Evolutionary conservation across 2,329 filamentous ascomycete genomes (phyloP).

Genomic region (Rutstroemia sydowiana): DNA sequence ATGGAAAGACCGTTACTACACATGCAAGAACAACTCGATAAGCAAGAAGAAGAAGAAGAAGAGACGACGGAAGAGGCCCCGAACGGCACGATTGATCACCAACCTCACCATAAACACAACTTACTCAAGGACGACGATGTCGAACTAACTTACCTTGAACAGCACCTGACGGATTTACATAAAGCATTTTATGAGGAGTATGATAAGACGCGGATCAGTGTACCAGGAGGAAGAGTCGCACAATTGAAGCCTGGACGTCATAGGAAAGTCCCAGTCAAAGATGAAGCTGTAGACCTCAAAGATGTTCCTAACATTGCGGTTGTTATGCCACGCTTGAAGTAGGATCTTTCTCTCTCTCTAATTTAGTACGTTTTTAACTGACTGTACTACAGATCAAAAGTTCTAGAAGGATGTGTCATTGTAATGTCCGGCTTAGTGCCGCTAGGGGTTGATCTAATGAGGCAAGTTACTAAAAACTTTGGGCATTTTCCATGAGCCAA

Average conservation of each 20-base stretch:
- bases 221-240: constrained; percentile 35
- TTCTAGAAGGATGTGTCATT: constrained; percentile 68
- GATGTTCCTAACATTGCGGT: constrained; percentile 77
- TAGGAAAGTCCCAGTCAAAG: constrained; percentile 40
- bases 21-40: constrained; percentile 85
- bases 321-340: constrained; percentile 78
- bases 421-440: constrained; percentile 90
- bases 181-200: constrained; percentile 76
- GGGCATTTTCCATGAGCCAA: neutral
- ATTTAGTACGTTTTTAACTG: constrained; percentile 11
- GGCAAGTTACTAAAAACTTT: constrained; percentile 28
- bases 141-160: constrained; percentile 70
- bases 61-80: constrained; percentile 31
- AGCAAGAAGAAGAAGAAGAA: constrained; percentile 60
- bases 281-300: constrained; percentile 39
- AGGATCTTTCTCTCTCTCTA: constrained; percentile 9
- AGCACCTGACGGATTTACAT: constrained; percentile 70
- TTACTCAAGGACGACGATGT: constrained; percentile 81
- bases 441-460: constrained; percentile 66
- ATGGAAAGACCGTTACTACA: constrained; percentile 84
- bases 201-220: constrained; percentile 42
- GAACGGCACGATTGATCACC: constrained; percentile 31
- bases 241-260: constrained; percentile 30
- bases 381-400: constrained; percentile 38
- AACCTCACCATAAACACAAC: constrained; percentile 52